These are phyloP conservation scores for Verticillium dahliae DNA, from an alignment of 2,329 filamentous ascomycete species.

Conservation along the genomic window DNA sequence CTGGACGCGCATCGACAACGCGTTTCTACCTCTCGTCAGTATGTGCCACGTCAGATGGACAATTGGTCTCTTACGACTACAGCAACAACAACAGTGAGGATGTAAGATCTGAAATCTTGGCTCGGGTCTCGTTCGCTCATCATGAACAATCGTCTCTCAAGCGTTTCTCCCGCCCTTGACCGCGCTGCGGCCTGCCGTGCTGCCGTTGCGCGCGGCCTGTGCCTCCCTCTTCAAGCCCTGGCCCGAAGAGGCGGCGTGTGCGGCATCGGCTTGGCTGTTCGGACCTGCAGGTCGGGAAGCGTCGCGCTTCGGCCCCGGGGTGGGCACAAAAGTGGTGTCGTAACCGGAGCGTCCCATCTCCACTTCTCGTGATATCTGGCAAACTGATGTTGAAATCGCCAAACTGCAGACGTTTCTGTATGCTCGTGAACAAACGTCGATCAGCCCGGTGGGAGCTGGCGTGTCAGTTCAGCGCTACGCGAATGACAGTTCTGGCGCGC, in stretches of 20 bases:
- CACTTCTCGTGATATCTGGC: not conserved
- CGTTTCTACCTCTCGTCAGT: no score
- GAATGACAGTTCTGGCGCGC: not conserved
- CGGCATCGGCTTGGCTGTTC: not conserved
- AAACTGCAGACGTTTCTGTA: not conserved
- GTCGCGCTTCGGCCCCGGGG: not conserved
- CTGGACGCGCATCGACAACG: no score
- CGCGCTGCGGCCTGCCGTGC: not conserved
- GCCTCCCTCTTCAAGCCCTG: not conserved
- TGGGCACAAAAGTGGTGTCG: constrained; percentile 5
- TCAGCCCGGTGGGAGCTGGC: not conserved
- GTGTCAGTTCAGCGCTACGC: not conserved
- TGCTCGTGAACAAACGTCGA: not conserved
- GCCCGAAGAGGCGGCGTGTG: not conserved
- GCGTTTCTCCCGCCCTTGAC: not conserved
- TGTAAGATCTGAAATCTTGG: no score
- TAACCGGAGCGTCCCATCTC: constrained; percentile 11
- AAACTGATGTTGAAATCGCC: not conserved
- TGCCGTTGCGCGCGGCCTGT: not conserved
- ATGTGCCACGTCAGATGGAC: no score
- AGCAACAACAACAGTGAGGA: no score
- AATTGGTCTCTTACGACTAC: no score
- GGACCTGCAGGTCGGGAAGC: not conserved
- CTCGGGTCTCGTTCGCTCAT: no score
- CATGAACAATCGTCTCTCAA: not conserved